Evolutionary conservation across 2,329 filamentous ascomycete genomes (phyloP), one percentile per base, ranked within the genome.

Genomic region (Erysiphe neolycopersici): DNA sequence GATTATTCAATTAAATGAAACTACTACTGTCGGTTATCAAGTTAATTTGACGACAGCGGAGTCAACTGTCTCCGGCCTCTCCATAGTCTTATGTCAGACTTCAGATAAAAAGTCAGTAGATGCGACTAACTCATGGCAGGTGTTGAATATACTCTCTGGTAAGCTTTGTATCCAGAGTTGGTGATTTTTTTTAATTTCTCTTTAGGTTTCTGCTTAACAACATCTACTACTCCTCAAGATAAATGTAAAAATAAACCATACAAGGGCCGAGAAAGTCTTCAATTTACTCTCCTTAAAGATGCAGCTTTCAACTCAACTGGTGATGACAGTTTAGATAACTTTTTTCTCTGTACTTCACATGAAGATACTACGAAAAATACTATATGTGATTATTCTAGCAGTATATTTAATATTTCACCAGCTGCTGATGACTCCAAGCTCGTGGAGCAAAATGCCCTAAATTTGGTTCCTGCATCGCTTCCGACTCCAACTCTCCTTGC

Each of bases 171-270:
- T 17, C 37, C 12, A n/a, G 10, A 38, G 18, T 3, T 1, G 2
- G 18, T 17, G 12, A 11, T 13, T 12, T 38, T 17, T 38, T 22
- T 22, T 42, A 11, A 42, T 29, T 17, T 10, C 9, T 42, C 8
- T 4, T 14, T 19, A 42, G 40, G 29, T 12, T 32, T 42, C 11
- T 42, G 40, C 26, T 16, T 42, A 17, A 42, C 40, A 17, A 42
- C 17, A 13, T 29, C 29, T 17, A 14, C 40, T 18, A n/a, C 40
- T 19, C 29, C 40, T 16, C 14, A 31, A 17, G 40, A 42, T 26
- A 42, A 19, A 18, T 42, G 40, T 42, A 42, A 42, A 42, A 42
- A 42, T 19, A 31, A 42, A n/a, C 40, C 40, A 17, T 42, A 32
- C 29, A n/a, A 32, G 18, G 40, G 40, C 30, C 22, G n/a, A 32